Base-by-base conservation (phyloP, 2,329 filamentous ascomycete genomes). In the Coniella lustricola region DNA sequence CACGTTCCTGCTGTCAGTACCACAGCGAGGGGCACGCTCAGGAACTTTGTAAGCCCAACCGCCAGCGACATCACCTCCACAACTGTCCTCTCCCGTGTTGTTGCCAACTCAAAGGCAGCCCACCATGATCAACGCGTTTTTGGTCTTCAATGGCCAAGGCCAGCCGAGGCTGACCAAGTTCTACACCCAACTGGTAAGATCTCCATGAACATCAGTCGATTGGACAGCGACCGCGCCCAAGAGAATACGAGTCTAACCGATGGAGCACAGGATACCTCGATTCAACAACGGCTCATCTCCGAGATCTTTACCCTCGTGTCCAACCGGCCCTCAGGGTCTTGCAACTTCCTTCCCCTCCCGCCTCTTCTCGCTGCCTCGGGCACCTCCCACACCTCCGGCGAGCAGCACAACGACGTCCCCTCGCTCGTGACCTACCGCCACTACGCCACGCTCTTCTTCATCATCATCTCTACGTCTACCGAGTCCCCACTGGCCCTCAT, bases 391-490 rank as follows among this genome's bases (percentile, higher is more conserved):
- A 85, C 64, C 67, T 85, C 79, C 59, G 79, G 83, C 34, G 84
- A 81, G 49, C 49, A 53, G 42, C 80, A 86, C 68, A 90, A 89
- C 63, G 93, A 97, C 68, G 85, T 90, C 10, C 93, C 93, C 9
- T 93, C 90, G 5, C 86, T 97, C 52, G 90, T 98, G 39, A 97
- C 93, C 8, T 98, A 98, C 75, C 89, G 93, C 50, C 88, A 95
- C 75, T 98, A 97, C 64, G 93, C 93, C 9, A 98, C 93, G 0
- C 85, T 98, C 53, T 97, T 94, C 71, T 98, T 98, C 73, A 98
- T 98, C 67, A 76, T 98, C 64, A 98, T 98, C 62, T 93, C 86
- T 32, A 98, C 94, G 4, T 89, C 90, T 4, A 96, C 93, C 51
- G 93, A 98, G 68, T 95, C 89, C 1, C 93, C 93, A 1, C 84